Percentiles rank a stretch among this genome's conserved stretches.
Conservation (phyloP, 768 basidiomycete species). For the Phaeotremella skinneri region DNA sequence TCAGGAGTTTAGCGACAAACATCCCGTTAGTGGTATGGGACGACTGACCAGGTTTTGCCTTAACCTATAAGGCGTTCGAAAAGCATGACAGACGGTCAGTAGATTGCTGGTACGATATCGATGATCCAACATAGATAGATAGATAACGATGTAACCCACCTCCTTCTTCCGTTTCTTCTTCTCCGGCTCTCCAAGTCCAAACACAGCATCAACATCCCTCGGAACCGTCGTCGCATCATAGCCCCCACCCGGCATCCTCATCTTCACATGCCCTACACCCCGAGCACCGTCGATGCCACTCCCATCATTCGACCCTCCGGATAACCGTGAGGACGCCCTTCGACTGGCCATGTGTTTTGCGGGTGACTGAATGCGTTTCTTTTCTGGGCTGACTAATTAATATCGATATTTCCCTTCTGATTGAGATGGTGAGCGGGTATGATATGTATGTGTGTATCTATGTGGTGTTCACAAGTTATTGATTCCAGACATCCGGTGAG, state of each 20-base stretch:
- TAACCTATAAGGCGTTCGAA: slow-evolving; percentile 10
- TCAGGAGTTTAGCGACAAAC: not conserved
- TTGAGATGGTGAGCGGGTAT: not conserved
- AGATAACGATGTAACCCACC: slow-evolving; percentile 3
- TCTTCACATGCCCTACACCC: not conserved
- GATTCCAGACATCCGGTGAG: not conserved
- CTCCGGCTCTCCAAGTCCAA: slow-evolving; percentile 12
- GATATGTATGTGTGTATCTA: slow-evolving; percentile 2
- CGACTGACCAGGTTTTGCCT: slow-evolving; percentile 27
- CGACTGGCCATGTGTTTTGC: slow-evolving; percentile 9
- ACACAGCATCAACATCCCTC: slow-evolving; percentile 5
- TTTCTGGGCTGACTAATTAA: not conserved
- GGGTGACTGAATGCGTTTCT: too few species aligned
- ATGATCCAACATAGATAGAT: not conserved
- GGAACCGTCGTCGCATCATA: slow-evolving; percentile 14
- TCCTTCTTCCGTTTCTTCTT: slow-evolving; percentile 21
- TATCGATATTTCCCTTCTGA: not conserved
- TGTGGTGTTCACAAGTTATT: slow-evolving; percentile 1
- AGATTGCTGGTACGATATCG: not conserved
- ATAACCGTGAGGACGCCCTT: slow-evolving; percentile 4
- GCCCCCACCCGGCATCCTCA: not conserved
- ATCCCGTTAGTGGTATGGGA: not conserved
- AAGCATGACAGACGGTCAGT: not conserved
- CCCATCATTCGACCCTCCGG: slow-evolving; percentile 10
- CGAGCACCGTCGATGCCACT: not conserved